Base-by-base conservation (phyloP, 129 eudicot genomes). In the Kitagawia praeruptora region DNA sequence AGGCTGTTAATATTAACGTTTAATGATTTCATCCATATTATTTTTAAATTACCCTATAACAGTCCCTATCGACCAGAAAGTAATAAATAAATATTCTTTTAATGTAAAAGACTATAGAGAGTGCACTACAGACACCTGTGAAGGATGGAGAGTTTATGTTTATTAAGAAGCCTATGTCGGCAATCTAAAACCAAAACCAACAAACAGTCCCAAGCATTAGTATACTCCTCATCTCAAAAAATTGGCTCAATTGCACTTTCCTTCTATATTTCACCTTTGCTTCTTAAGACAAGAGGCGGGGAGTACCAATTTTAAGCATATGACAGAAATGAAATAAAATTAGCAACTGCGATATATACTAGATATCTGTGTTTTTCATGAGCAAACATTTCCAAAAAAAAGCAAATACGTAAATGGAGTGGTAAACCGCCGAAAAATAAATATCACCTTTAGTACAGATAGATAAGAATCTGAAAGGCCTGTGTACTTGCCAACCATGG, bases 401-500 rank as follows among this genome's bases (percentile, higher is more conserved):
- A 71, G 0, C 6, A 19, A 41, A 10, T 15, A n/a, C n/a, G 31
- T 23, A 73, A 44, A 73, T 3, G 8, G 48, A 41, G 40, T 42
- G 37, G 56, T 23, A 51, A 75, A 46, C 40, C 27, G 61, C 23
- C 6, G 25, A 27, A 46, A 27, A 27, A 45, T 46, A 40, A 46
- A 46, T 25, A 34, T 76, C 34, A 89, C 93, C 91, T 89, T 89
- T 49, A 87, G 83, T 39, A 89, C 88, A 53, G 93, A 89, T 39
- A 87, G 82, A 74, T 89, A 87, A 77, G 93, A 81, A 85, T 89
- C 89, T 42, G 91, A 67, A 77, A 87, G 93, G 42, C 89, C 88
- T 27, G 89, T 89, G 83, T 87, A 89, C 82, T 89, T 89, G 25
- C 93, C 91, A 56, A 89, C 91, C 91, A 89, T 85, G 44, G 91